These are phyloP conservation scores for Cucurbita maxima DNA, from an alignment of 306 rosid genomes.

Conservation along the genomic window DNA sequence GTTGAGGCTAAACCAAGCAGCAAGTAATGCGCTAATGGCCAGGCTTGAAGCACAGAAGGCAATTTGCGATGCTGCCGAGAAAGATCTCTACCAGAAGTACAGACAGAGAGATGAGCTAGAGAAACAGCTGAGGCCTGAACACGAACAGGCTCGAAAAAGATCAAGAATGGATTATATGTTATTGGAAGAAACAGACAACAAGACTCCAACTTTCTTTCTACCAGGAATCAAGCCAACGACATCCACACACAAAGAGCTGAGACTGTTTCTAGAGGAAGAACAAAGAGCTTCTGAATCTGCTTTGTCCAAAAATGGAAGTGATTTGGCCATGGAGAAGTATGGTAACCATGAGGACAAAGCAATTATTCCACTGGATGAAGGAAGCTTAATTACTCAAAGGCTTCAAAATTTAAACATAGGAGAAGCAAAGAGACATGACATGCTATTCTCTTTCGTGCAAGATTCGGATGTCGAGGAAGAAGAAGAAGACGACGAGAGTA, in stretches of 20 bases:
- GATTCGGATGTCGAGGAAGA: constrained; percentile 41
- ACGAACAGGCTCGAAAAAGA: constrained; percentile 78
- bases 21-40: constrained; percentile 76
- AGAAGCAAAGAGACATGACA: constrained; percentile 22
- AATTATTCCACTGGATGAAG: constrained; percentile 34
- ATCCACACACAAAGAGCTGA: constrained; percentile 68
- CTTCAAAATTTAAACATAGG: constrained; percentile 37
- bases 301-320: constrained; percentile 27
- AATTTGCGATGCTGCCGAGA: constrained; percentile 71
- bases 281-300: constrained; percentile 48
- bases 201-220: constrained; percentile 26
- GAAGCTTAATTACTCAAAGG: constrained; percentile 25
- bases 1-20: constrained; percentile 84
- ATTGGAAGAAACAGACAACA: constrained; percentile 32
- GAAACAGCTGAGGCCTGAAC: constrained; percentile 60
- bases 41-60: constrained; percentile 87
- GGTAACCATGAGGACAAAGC: constrained; percentile 23
- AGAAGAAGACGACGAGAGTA: constrained; percentile 77
- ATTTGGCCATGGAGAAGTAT: constrained; percentile 19
- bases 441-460: constrained; percentile 19
- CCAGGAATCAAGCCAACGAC: constrained; percentile 44
- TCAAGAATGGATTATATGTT: constrained; percentile 49
- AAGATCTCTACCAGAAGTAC: constrained; percentile 66
- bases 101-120: constrained; percentile 64
- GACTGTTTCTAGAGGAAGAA: constrained; percentile 80